Percentiles rank a stretch among this genome's conserved stretches.
Evolutionary conservation across 257 asterid genomes (phyloP).

Genomic region (Solanum gandarillasii): DNA sequence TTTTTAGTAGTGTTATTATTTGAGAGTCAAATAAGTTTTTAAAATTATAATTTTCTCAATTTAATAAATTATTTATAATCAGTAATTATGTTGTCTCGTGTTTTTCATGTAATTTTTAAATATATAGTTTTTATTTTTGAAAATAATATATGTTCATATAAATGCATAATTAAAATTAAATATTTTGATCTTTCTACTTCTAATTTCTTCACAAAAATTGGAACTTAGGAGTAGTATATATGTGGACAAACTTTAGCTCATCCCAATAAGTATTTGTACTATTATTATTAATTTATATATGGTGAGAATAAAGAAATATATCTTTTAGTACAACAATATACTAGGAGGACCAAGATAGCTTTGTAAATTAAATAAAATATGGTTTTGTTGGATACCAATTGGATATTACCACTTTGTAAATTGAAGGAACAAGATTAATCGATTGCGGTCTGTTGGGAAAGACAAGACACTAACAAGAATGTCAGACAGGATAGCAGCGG

Average conservation of each 20-base stretch:
- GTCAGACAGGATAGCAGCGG: too few relatives aligned
- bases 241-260: background rate
- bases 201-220: background rate
- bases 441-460: too few relatives aligned
- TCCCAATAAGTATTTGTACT: background rate
- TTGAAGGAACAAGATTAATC: background rate
- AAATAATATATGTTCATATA: too few relatives aligned
- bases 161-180: background rate
- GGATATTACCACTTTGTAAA: background rate
- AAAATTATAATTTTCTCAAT: too few relatives aligned
- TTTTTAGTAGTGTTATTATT: background rate
- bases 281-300: background rate
- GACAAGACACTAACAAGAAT: too few relatives aligned
- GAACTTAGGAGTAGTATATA: background rate
- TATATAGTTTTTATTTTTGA: background rate
- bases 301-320: background rate
- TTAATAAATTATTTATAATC: too few relatives aligned
- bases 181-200: background rate
- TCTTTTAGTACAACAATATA: background rate
- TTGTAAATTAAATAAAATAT: background rate
- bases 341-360: background rate
- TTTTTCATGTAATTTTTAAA: background rate
- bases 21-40: background rate
- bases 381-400: background rate
- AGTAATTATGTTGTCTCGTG: too few relatives aligned